Base-by-base conservation (phyloP, 768 basidiomycete genomes). In the Postia placenta region DNA sequence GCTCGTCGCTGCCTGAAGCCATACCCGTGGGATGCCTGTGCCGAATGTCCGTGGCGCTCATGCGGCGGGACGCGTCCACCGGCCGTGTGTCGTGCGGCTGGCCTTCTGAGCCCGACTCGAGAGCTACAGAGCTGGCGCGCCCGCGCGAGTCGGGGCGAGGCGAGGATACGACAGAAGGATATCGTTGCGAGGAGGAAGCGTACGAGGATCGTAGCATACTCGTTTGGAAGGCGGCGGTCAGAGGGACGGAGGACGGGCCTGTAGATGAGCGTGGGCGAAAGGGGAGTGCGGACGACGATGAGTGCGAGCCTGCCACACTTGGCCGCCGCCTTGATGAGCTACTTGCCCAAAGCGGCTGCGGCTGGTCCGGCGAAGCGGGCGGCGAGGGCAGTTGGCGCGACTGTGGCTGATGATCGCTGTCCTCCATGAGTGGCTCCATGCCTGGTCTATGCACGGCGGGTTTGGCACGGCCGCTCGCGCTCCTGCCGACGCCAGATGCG, bases 311-410 rank as follows among this genome's bases (percentile, higher is more conserved):
- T 19, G 50, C 52, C 12, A 60, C 56, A 25, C 53, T 50, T n/a
- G 60, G 62, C 4, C 62, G 55, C 17, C 55, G 48, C n/a, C 52
- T 49, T 5, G 37, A 37, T 11, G 48, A 26, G 25, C 39, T 47
- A 48, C 42, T 43, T 9, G 51, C 51, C 48, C 47, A 55, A 28
- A 52, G 52, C 5, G 49, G 48, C 27, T 52, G 52, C 12, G 28
- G 33, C 38, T 52, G 50, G 47, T 58, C 57, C 1, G 62, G 62
- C 5, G 62, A 63, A 25, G 58, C 57, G 20, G 62, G 62, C 25
- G 62, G 62, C 33, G 62, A 63, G 19, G 62, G 62, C 28, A 61
- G 56, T 48, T 63, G 62, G 17, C 60, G 49, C 24, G 60, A 56
- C 15, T 45, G 53, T 11, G 58, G 47, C 5, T 43, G 54, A 48